phyloP scores from a whole-genome alignment of 805 yeast genomes.

The Lachancea kluyveri region DNA sequence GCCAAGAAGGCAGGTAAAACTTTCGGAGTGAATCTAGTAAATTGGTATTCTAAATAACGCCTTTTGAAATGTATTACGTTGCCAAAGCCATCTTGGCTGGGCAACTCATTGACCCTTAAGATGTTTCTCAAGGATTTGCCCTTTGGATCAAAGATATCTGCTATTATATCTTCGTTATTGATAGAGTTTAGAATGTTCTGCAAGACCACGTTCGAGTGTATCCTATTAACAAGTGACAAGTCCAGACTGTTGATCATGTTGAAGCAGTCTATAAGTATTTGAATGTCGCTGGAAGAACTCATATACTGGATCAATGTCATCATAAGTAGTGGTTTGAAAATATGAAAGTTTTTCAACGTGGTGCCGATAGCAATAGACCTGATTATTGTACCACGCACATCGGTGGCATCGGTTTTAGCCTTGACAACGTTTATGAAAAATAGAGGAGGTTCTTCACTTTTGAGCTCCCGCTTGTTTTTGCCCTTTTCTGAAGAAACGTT shows the following conservation, averaged over 20 bases:
- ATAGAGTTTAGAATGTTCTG: conserved; percentile 22
- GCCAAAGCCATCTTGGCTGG: conserved; percentile 15
- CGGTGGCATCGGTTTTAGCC: conserved; percentile 35
- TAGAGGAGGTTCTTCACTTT: conserved; percentile 30
- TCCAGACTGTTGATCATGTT: conserved; percentile 24
- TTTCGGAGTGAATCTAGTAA: conserved; percentile 30
- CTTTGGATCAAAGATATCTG: conserved; percentile 9
- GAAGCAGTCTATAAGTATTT: conserved; percentile 18
- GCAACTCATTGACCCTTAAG: conserved; percentile 11
- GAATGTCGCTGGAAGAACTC: conserved; percentile 11
- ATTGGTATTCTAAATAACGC: conserved; percentile 20
- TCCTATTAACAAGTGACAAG: conserved; percentile 13
- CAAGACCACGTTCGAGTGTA: conserved; percentile 12
- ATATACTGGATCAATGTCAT: conserved; percentile 40
- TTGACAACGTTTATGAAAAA: conserved; percentile 54
- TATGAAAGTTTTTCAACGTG: conserved; percentile 43
- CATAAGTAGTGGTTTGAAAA: conserved; percentile 52
- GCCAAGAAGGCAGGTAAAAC: conserved; percentile 32
- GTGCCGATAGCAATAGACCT: conserved; percentile 57
- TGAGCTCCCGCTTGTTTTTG: conserved; percentile 1
- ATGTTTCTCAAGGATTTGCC: conserved; percentile 7
- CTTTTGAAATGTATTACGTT: conserved; percentile 16
- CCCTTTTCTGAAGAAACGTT: conserved; percentile 3
- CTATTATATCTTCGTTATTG: conserved; percentile 11
- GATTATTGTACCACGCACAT: conserved; percentile 54